Conservation (phyloP, 2,329 filamentous ascomycete genomes). For the Penicillium freii region DNA sequence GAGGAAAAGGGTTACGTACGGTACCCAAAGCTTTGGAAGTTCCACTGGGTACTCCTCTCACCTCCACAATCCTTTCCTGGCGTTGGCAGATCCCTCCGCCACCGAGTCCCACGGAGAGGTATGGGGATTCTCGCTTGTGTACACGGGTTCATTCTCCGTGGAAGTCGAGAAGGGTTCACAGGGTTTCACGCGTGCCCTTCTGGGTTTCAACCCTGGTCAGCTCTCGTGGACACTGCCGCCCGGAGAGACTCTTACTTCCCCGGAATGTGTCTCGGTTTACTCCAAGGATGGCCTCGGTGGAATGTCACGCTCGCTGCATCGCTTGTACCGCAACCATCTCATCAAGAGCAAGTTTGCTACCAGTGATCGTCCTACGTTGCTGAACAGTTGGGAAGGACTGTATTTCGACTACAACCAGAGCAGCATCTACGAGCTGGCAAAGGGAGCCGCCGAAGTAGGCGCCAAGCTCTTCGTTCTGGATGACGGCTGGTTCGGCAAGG, state of each 20-base stretch:
- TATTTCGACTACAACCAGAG: slow-evolving; percentile 59
- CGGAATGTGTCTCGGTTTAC: slow-evolving; percentile 63
- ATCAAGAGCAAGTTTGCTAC: slow-evolving; percentile 57
- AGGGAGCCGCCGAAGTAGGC: slow-evolving; percentile 58
- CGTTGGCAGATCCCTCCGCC: slow-evolving; percentile 55
- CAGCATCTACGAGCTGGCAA: slow-evolving; percentile 55
- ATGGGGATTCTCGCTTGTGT: slow-evolving; percentile 65
- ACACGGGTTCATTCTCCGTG: slow-evolving; percentile 61
- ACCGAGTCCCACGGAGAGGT: slow-evolving; percentile 62
- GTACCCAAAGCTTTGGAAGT: slow-evolving; percentile 57
- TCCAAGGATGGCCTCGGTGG: slow-evolving; percentile 59
- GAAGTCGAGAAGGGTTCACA: slow-evolving; percentile 63
- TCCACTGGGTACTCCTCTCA: slow-evolving; percentile 62
- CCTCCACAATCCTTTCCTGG: slow-evolving; percentile 64
- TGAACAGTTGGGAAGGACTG: slow-evolving; percentile 67
- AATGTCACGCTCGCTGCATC: slow-evolving; percentile 62
- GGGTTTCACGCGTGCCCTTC: slow-evolving; percentile 58
- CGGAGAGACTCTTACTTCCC: slow-evolving; percentile 58
- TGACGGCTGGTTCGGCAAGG: slow-evolving; percentile 66
- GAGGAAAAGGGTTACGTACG: slow-evolving; percentile 57
- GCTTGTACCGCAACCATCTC: slow-evolving; percentile 61
- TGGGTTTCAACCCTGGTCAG: slow-evolving; percentile 62
- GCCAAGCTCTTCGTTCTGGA: slow-evolving; percentile 65
- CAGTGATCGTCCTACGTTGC: slow-evolving; percentile 53
- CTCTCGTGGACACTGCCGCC: slow-evolving; percentile 58